Evolutionary conservation across 176 grass and related monocot genomes (phyloP).

Genomic region (Neostapfia colusana): DNA sequence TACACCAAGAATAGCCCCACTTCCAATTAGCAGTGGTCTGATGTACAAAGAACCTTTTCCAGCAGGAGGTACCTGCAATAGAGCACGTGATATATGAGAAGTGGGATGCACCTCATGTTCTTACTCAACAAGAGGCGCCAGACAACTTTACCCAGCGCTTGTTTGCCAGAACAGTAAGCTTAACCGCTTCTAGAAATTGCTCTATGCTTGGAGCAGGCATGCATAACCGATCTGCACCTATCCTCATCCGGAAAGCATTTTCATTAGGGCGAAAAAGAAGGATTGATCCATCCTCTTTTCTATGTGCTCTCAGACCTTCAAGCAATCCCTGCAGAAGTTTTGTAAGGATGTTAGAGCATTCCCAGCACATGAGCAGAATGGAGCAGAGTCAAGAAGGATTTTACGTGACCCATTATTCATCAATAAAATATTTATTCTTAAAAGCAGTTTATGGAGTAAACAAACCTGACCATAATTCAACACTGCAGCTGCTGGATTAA

Average conservation of each 20-base stretch:
- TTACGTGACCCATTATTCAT: not conserved
- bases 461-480: slow-evolving; percentile 96
- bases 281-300: slow-evolving; percentile 75
- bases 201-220: slow-evolving; percentile 76
- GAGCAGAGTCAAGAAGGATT: not conserved
- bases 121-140: slow-evolving; percentile 17
- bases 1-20: slow-evolving; percentile 74
- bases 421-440: slow-evolving; percentile 11
- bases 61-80: slow-evolving; percentile 64
- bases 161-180: slow-evolving; percentile 75
- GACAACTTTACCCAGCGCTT: slow-evolving; percentile 65
- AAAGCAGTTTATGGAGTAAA: not conserved
- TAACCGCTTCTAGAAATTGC: slow-evolving; percentile 80
- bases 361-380: slow-evolving; percentile 15
- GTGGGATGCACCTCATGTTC: not conserved
- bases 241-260: slow-evolving; percentile 74
- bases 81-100: slow-evolving; percentile 24
- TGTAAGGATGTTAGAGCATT: slow-evolving; percentile 6
- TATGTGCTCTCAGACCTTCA: slow-evolving; percentile 82
- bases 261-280: slow-evolving; percentile 74
- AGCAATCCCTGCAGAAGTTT: slow-evolving; percentile 60
- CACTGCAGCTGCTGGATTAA: slow-evolving; percentile 79
- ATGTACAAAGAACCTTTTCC: slow-evolving; percentile 94
- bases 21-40: slow-evolving; percentile 80
- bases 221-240: slow-evolving; percentile 70